Evolutionary conservation across 75 land plant genomes (phyloP).

Genomic region (Pseudotsuga menziesii): DNA sequence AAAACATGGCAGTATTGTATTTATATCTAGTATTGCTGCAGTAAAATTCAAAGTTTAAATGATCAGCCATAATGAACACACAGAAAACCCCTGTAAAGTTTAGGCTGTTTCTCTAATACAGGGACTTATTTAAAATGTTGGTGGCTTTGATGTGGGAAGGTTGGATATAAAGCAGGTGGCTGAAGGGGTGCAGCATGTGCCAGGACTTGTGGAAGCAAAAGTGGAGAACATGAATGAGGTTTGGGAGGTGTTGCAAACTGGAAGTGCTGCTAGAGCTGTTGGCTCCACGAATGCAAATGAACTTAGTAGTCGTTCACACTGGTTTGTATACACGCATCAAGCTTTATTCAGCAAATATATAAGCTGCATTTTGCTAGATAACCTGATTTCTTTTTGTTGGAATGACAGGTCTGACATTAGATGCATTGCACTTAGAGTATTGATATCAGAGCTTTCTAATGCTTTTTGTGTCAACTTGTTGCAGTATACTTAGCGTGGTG

Average conservation of each 20-base stretch:
- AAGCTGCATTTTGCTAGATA: too few relatives aligned
- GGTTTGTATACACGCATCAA: conserved; percentile 19
- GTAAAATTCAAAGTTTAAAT: too few relatives aligned
- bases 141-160: conserved; percentile 19
- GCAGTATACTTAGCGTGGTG: conserved; percentile 84
- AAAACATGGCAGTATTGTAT: too few relatives aligned
- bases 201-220: conserved; percentile 48
- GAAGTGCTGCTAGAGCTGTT: conserved; percentile 46
- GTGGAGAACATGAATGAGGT: conserved; percentile 45
- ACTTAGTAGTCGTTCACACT: conserved; percentile 67
- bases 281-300: conserved; percentile 65
- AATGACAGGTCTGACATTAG: too few relatives aligned
- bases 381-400: not conserved
- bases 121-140: not conserved
- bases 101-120: not conserved
- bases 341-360: too few relatives aligned
- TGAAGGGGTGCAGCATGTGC: conserved; percentile 59
- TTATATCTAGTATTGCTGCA: too few relatives aligned
- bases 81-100: too few relatives aligned
- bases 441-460: not conserved
- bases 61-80: too few relatives aligned
- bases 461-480: not conserved
- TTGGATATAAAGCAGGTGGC: conserved; percentile 53
- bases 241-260: conserved; percentile 56
- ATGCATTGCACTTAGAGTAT: too few relatives aligned